These are phyloP conservation scores for Cryphonectria carpinicola DNA, from an alignment of 2,329 filamentous ascomycete genomes.

Conservation along the genomic window DNA sequence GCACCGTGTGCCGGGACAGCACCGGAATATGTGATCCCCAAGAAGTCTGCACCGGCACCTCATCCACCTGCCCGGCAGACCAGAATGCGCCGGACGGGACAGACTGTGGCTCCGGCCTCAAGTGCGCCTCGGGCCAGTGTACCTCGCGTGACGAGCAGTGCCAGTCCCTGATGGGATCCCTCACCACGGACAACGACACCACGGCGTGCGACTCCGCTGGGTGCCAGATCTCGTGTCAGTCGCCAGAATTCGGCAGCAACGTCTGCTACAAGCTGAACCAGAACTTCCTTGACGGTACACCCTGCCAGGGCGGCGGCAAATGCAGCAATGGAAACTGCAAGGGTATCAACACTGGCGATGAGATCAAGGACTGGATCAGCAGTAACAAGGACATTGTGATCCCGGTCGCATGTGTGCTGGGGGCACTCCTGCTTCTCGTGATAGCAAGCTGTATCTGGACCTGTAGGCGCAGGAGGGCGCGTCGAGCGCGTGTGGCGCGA, in stretches of 20 bases:
- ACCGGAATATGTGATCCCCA: constrained; percentile 83
- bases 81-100: constrained; percentile 69
- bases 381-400: constrained; percentile 82
- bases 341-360: constrained; percentile 69
- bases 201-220: constrained; percentile 74
- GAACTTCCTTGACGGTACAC: constrained; percentile 91
- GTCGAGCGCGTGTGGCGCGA: not conserved
- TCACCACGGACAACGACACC: constrained; percentile 75
- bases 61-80: constrained; percentile 76
- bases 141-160: constrained; percentile 92
- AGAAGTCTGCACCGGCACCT: constrained; percentile 78
- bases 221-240: constrained; percentile 78
- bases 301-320: constrained; percentile 77
- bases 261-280: constrained; percentile 79
- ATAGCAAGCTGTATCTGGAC: constrained; percentile 66
- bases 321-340: constrained; percentile 80
- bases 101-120: constrained; percentile 73
- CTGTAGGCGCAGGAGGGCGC: constrained; percentile 13
- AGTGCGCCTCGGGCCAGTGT: constrained; percentile 91
- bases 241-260: constrained; percentile 66
- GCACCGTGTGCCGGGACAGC: constrained; percentile 78
- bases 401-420: constrained; percentile 72
- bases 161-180: constrained; percentile 77
- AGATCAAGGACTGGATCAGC: constrained; percentile 76
- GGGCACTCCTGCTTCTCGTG: constrained; percentile 70